A percentile compares a stretch with the other conserved stretches of the same genome.
Conservation (phyloP, 2,329 filamentous ascomycete genomes). For the Trichoderma endophyticum region DNA sequence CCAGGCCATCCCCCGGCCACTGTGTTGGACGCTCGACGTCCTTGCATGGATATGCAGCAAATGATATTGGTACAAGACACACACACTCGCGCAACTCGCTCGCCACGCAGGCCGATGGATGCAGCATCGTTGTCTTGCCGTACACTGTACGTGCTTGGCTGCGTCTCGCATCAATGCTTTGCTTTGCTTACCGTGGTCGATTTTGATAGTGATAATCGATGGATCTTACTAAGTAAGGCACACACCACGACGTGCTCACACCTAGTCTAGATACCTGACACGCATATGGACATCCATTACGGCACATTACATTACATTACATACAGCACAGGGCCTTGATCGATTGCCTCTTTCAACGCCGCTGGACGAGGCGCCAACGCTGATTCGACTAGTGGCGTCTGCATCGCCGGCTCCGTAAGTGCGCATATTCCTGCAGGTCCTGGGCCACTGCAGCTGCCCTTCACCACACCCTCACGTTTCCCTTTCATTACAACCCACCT, state of each 20-base stretch:
- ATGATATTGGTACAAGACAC: background rate
- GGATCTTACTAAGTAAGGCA: background rate
- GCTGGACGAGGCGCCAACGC: background rate
- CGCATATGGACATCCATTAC: background rate
- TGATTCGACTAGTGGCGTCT: constrained; percentile 7
- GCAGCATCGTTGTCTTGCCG: background rate
- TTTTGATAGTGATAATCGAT: background rate
- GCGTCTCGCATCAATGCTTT: background rate
- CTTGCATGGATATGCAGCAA: constrained; percentile 13
- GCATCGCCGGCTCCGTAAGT: constrained; percentile 1
- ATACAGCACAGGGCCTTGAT: background rate
- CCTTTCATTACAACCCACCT: background rate
- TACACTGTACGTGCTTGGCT: background rate
- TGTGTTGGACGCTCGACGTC: constrained; percentile 10
- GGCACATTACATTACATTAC: background rate
- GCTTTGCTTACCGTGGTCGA: too few species aligned
- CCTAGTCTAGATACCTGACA: background rate
- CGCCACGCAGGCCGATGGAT: background rate
- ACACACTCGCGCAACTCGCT: background rate
- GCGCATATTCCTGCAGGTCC: constrained; percentile 14
- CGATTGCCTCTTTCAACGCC: constrained; percentile 6
- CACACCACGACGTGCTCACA: background rate
- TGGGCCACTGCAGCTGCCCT: background rate
- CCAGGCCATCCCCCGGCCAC: background rate
- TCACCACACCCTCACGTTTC: background rate